Conservation (phyloP, 768 basidiomycete species). For the Suillus lakei region DNA sequence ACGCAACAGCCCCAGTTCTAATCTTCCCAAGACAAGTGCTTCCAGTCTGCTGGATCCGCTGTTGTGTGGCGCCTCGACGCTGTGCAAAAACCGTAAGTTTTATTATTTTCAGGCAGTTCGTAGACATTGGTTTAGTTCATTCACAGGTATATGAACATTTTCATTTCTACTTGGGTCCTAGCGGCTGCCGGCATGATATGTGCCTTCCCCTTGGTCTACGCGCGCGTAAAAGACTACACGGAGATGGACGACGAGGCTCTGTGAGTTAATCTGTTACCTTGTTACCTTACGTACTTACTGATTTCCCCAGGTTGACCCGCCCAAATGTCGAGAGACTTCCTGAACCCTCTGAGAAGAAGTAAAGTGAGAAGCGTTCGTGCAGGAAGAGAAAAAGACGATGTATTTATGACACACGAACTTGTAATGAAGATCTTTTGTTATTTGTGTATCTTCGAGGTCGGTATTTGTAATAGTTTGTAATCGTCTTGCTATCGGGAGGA, state of each 20-base stretch:
- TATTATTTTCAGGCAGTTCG: background rate
- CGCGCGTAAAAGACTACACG: constrained; percentile 61
- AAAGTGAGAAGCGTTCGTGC: background rate
- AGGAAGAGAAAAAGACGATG: constrained; percentile 19
- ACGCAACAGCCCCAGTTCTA: background rate
- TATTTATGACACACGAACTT: constrained; percentile 1
- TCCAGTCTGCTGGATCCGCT: constrained; percentile 74
- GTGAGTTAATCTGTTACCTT: constrained; percentile 38
- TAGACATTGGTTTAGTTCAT: constrained; percentile 19
- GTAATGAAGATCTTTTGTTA: constrained; percentile 4
- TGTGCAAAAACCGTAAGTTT: constrained; percentile 57
- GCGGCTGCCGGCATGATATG: constrained; percentile 64
- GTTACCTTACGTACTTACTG: background rate
- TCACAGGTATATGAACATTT: constrained; percentile 62
- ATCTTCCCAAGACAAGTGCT: constrained; percentile 57
- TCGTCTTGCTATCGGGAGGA: background rate
- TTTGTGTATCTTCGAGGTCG: background rate
- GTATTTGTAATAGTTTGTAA: background rate
- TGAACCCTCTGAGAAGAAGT: background rate
- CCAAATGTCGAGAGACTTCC: constrained; percentile 2
- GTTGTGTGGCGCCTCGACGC: constrained; percentile 69
- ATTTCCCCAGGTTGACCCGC: background rate
- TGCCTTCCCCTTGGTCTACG: constrained; percentile 68
- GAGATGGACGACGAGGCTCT: constrained; percentile 56
- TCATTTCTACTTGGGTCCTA: constrained; percentile 69